Evolutionary conservation across 495 filamentous ascomycete genomes (phyloP).

Genomic region (Haplographium delicatum): DNA sequence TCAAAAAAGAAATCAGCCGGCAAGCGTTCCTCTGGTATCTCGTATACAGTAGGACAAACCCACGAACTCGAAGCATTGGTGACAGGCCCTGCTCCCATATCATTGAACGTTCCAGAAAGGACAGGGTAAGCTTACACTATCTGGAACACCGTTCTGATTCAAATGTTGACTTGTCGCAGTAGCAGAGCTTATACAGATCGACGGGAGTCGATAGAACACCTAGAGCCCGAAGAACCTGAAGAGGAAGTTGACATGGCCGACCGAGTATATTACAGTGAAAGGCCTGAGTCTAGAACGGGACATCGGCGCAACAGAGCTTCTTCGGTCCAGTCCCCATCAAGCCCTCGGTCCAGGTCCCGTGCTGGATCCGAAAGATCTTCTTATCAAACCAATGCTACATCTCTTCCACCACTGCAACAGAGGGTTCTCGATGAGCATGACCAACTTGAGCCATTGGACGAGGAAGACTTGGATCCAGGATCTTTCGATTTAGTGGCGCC

Average conservation of each 20-base stretch:
- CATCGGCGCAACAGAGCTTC: not conserved
- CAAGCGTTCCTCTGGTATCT: not conserved
- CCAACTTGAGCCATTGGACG: slow-evolving; percentile 41
- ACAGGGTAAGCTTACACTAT: not conserved
- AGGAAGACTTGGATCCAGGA: slow-evolving; percentile 44
- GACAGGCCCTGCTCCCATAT: not conserved
- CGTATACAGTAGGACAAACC: not conserved
- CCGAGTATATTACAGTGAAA: too few relatives aligned
- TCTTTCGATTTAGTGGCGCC: slow-evolving; percentile 50
- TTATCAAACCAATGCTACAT: slow-evolving; percentile 22
- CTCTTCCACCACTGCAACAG: slow-evolving; percentile 36
- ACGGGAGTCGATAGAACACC: not conserved
- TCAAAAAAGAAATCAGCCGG: not conserved
- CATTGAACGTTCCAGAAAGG: not conserved
- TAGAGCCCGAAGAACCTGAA: not conserved
- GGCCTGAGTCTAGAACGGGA: not conserved
- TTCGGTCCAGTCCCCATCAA: slow-evolving; percentile 1
- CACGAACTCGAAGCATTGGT: slow-evolving; percentile 6
- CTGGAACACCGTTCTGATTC: not conserved
- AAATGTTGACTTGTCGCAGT: not conserved
- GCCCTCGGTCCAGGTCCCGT: slow-evolving; percentile 6
- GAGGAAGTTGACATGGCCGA: too few relatives aligned
- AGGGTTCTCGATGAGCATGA: slow-evolving; percentile 35
- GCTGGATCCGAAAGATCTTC: slow-evolving; percentile 10
- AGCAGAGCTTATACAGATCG: not conserved